Evolutionary conservation across 495 filamentous ascomycete genomes (phyloP), one percentile per base, ranked within the genome.

Genomic region (Aspergillus hancockii): DNA sequence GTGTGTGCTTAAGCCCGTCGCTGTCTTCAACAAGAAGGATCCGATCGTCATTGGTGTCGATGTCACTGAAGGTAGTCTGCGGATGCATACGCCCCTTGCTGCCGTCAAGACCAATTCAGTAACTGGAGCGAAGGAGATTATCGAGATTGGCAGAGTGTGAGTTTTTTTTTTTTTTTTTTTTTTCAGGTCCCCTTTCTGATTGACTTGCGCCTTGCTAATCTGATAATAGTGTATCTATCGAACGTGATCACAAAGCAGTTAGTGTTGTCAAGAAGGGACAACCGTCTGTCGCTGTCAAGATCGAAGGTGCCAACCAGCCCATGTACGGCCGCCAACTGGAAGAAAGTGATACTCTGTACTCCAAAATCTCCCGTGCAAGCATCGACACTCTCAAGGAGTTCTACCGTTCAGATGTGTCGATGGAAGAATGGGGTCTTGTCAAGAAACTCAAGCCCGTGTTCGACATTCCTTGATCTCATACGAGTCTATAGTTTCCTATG

Each of bases 361-460:
- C 88, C 50, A 80, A 87, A 38, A 94, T 99, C 63, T 92, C 89
- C 43, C 84, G 94, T 59, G 79, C 82, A 61, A 92, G 88, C 68
- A 98, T 99, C 74, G 91, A 99, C 75, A 90, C 86, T 28, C 83
- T 99, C 53, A 99, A 99, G 82, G 91, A 96, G 67, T 96, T 93
- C 76, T 99, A 96, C 78, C 81, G 92, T 45, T 75, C 86, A 52
- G 94, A 98, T 38, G 93, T 98, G 13, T 83, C 85, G 22, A 96
- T 90, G 73, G 94, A 99, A 38, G 94, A 99, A 74, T 98, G 95
- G 94, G 79, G 78, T 65, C 75, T 91, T 57, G 87, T 99, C 62
- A 91, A 93, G 74, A 94, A 95, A 81, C 82, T 98, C 70, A 98
- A 98, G 84, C 83, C 88, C 38, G 73, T 94, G 66, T 98, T 97